Evolutionary conservation across 202 grass and related monocot genomes (phyloP).

Genomic region (Zizania palustris): DNA sequence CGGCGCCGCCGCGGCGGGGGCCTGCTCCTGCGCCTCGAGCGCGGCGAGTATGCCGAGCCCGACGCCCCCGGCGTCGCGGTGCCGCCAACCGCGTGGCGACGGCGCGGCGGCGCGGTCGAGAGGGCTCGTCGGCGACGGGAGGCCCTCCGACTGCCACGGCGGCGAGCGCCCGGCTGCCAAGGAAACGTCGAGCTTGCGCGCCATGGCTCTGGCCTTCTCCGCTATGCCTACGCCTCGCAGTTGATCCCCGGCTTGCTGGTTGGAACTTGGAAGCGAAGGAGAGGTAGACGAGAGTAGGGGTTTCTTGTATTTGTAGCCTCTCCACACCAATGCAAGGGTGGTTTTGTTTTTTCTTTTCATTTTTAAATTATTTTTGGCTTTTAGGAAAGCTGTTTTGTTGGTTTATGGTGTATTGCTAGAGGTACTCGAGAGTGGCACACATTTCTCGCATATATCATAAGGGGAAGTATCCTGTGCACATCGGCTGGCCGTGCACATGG

Average conservation of each 20-base stretch:
- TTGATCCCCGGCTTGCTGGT: background rate
- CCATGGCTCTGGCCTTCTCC: constrained; percentile 44
- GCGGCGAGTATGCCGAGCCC: constrained; percentile 86
- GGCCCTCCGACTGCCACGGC: background rate
- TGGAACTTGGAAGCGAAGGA: background rate
- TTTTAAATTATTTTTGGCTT: background rate
- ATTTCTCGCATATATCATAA: no score
- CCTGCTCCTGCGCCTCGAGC: constrained; percentile 51
- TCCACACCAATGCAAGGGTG: background rate
- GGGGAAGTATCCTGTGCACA: no score
- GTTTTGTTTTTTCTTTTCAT: background rate
- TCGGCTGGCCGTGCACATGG: no score
- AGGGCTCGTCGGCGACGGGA: constrained; percentile 61
- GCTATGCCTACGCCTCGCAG: constrained; percentile 37
- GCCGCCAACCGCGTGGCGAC: constrained; percentile 57
- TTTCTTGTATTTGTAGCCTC: constrained; percentile 52
- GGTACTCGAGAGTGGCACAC: background rate
- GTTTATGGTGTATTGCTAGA: constrained; percentile 5
- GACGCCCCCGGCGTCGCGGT: constrained; percentile 62
- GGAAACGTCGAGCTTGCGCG: constrained; percentile 37
- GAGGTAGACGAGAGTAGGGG: background rate
- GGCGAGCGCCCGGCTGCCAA: background rate
- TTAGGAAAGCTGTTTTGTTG: constrained; percentile 18
- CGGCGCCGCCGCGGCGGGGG: background rate
- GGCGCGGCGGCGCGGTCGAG: constrained; percentile 42